These are phyloP conservation scores for Capsicum baccatum DNA, from an alignment of 257 asterid species.

Conservation along the genomic window DNA sequence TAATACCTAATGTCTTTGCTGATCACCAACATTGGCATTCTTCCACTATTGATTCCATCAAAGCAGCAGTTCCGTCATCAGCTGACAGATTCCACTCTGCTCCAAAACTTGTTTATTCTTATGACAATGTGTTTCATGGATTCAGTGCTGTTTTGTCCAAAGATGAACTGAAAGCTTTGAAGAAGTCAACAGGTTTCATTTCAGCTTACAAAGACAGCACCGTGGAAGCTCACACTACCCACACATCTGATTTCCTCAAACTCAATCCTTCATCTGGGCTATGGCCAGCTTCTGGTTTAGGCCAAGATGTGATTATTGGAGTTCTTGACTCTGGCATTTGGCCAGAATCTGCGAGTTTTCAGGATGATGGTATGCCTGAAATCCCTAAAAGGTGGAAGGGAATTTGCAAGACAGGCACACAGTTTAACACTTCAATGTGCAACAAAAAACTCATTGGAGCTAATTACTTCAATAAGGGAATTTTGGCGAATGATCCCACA, in stretches of 20 bases:
- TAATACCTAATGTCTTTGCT: conserved; percentile 34
- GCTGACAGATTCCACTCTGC: background rate
- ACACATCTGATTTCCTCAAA: conserved; percentile 34
- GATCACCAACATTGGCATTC: conserved; percentile 37
- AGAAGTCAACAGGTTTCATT: conserved; percentile 29
- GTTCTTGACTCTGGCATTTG: conserved; percentile 37
- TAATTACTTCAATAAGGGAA: conserved; percentile 37
- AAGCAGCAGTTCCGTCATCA: conserved; percentile 23
- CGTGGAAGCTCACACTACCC: conserved; percentile 31
- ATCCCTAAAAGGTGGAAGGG: conserved; percentile 43
- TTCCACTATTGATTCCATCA: background rate
- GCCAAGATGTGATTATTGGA: conserved; percentile 33
- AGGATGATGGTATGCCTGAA: conserved; percentile 30
- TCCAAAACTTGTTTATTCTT: conserved; percentile 29
- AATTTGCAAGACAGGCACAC: conserved; percentile 32
- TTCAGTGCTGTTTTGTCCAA: conserved; percentile 32
- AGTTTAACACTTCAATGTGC: conserved; percentile 41
- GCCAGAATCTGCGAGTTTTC: conserved; percentile 34
- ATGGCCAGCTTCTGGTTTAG: conserved; percentile 32
- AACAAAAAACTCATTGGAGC: conserved; percentile 40
- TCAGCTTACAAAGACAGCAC: conserved; percentile 32
- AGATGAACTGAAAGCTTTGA: conserved; percentile 24
- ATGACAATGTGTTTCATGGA: conserved; percentile 32
- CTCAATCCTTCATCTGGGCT: conserved; percentile 34
- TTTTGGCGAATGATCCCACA: conserved; percentile 34